A percentile compares a stretch with the other conserved stretches of the same genome.
Evolutionary conservation across 306 rosid genomes (phyloP).

Genomic region (Acacia melanoxylon): DNA sequence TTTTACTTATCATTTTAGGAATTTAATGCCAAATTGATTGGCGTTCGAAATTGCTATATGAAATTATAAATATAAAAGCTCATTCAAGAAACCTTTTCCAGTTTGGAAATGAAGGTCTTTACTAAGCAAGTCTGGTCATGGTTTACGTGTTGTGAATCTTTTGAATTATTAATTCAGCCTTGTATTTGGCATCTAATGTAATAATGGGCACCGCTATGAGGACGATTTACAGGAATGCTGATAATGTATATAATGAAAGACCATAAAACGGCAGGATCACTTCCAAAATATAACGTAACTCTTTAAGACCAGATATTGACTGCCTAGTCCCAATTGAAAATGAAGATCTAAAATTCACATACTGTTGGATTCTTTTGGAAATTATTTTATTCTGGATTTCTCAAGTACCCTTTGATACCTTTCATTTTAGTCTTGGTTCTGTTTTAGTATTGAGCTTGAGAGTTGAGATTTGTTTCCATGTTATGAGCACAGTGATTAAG

Average conservation of each 20-base stretch:
- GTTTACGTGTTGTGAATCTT: background rate
- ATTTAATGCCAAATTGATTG: background rate
- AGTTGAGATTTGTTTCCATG: slow-evolving; percentile 24
- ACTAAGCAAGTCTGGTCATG: background rate
- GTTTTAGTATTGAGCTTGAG: slow-evolving; percentile 6
- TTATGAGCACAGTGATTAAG: background rate
- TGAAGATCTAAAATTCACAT: background rate
- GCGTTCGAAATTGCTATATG: background rate
- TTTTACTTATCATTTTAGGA: background rate
- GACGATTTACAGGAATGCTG: background rate
- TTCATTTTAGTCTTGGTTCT: slow-evolving; percentile 7
- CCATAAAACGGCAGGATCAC: background rate
- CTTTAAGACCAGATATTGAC: background rate
- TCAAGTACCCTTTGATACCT: slow-evolving; percentile 1
- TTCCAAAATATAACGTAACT: background rate
- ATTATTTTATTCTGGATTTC: slow-evolving; percentile 23
- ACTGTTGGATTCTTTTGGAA: slow-evolving; percentile 1
- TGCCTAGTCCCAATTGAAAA: background rate
- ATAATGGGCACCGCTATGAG: background rate
- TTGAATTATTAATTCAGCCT: background rate
- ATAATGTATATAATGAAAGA: background rate
- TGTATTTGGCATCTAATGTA: background rate
- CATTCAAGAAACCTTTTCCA: background rate
- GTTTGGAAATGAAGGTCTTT: background rate
- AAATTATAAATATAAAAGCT: background rate